Evolutionary conservation across 495 filamentous ascomycete genomes (phyloP).

Genomic region (Podospora bellae-mahoneyi): DNA sequence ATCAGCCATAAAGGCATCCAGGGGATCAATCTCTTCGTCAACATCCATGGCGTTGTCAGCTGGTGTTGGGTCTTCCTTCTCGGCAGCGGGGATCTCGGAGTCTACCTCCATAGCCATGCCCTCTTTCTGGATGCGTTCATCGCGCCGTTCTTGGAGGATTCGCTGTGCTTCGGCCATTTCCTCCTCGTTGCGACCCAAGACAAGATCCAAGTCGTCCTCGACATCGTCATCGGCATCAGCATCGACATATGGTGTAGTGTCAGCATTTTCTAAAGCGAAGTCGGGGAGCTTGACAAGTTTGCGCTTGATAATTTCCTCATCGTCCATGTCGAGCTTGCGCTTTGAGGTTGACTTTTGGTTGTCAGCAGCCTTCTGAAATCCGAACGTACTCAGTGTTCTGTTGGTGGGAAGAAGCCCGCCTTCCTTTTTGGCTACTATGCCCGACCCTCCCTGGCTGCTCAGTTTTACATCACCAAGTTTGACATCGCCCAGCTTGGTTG

Average conservation of each 20-base stretch:
- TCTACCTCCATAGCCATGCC: constrained; percentile 54
- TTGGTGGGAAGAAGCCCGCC: constrained; percentile 32
- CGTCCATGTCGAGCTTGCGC: constrained; percentile 75
- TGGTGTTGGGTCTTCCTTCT: constrained; percentile 28
- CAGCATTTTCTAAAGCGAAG: constrained; percentile 61
- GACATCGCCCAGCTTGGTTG: constrained; percentile 40
- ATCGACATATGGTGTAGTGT: constrained; percentile 56
- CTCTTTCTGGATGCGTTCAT: constrained; percentile 47
- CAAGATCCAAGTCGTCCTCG: constrained; percentile 70
- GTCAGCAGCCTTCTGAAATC: constrained; percentile 64
- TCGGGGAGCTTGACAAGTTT: constrained; percentile 86
- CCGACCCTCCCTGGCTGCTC: constrained; percentile 31
- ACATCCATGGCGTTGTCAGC: constrained; percentile 46
- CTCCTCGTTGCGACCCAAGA: constrained; percentile 70
- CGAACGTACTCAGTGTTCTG: constrained; percentile 70
- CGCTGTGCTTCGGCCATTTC: constrained; percentile 80
- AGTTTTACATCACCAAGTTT: constrained; percentile 33
- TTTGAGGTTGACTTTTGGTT: constrained; percentile 65
- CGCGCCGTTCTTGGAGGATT: constrained; percentile 56
- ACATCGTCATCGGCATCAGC: constrained; percentile 55
- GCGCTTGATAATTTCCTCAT: constrained; percentile 79
- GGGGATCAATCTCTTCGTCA: constrained; percentile 80
- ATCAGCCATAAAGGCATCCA: constrained; percentile 93
- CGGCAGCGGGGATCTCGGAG: constrained; percentile 25
- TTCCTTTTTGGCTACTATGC: constrained; percentile 12